Base-by-base conservation (phyloP, 805 yeast genomes). In the Priceomyces haplophilus region DNA sequence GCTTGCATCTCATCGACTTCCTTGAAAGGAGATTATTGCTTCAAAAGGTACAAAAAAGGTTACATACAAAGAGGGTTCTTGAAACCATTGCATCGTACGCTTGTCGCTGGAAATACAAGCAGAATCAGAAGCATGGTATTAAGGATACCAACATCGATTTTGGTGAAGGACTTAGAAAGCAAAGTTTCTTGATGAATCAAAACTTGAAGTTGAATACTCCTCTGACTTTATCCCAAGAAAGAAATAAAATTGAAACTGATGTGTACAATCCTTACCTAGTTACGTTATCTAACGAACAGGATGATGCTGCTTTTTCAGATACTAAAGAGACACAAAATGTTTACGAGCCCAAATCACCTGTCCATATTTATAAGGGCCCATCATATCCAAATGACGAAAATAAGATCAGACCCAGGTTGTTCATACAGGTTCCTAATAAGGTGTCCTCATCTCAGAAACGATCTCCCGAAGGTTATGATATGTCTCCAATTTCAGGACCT, bases 1-100 rank as follows among this genome's bases (percentile, higher is more conserved):
- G 95, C 60, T 69, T 88, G 48, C 83, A 83, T 38, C 71, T 85
- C 56, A 82, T 80, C 48, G 88, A 85, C 48, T 85, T 78, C 56
- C 72, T 85, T 50, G 84, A 82, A 42, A 65, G 87, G 46, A 65
- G 83, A 34, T 75, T 82, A 43, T 64, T 80, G 16, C 56, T 78
- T 34, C 80, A 79, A 51, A 79, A 76, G 48, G 76, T 85, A 27
- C 78, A 78, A 35, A 75, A 73, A 45, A 58, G 71, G 20, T 45
- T 75, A 23, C 56, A 69, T 43, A 68, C 65, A 25, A 63, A 62
- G 42, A 62, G 73, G 43, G 72, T 74, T 3, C 63, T 69, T 34
- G 78, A 77, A 35, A 66, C 76, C 2, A 65, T 78, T 35, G 67
- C 72, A 7, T 74, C 76, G 43, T 77, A 72, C 42, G 67, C 72